phyloP scores from a whole-genome alignment of 345 rosid genomes.

The Brassica rapa region DNA sequence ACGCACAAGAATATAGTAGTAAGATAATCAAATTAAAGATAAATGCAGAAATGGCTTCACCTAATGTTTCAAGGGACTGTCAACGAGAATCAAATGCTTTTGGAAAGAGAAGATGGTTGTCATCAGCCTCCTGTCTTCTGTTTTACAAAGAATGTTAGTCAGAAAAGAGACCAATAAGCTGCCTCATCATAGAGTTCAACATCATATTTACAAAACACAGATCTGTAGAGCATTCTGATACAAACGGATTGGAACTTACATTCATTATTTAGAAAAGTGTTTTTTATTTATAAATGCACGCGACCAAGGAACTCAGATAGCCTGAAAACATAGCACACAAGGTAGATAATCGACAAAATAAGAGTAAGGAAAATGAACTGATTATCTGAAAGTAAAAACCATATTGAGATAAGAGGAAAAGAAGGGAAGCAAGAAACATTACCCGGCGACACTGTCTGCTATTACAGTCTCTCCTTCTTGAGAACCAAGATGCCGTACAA shows the following conservation, averaged over 20 bases:
- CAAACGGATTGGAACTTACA: constrained; percentile 22
- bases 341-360: not conserved
- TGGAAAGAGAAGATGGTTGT: constrained; percentile 12
- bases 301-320: constrained; percentile 66
- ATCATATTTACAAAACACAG: not conserved
- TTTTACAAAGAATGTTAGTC: constrained; percentile 1
- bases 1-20: not conserved
- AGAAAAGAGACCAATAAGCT: not conserved
- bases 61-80: constrained; percentile 8
- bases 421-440: not conserved
- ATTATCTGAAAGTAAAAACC: not conserved
- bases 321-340: constrained; percentile 50
- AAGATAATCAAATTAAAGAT: not conserved
- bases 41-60: constrained; percentile 8
- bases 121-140: constrained; percentile 26
- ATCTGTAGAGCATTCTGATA: not conserved
- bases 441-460: constrained; percentile 53
- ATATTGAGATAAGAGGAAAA: not conserved
- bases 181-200: not conserved
- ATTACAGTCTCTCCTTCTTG: constrained; percentile 66
- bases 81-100: constrained; percentile 24
- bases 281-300: constrained; percentile 39
- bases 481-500: constrained; percentile 67
- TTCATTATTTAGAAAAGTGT: constrained; percentile 12
- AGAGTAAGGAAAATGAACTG: not conserved